Base-by-base conservation (phyloP, 1,284 basidiomycete genomes). In the Ganoderma sp. region DNA sequence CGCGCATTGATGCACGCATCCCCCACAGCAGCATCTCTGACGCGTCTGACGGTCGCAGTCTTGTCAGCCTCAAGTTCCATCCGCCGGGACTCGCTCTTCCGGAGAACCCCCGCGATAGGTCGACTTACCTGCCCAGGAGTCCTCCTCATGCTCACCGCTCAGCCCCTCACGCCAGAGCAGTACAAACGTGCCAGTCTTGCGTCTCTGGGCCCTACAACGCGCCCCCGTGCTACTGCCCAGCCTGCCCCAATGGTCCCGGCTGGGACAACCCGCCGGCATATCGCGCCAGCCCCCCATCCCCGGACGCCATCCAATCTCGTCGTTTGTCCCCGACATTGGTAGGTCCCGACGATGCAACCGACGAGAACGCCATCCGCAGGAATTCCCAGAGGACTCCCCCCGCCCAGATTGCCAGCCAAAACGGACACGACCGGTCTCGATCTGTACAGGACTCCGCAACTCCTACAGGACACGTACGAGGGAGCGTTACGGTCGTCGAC, bases 1-100 rank as follows among this genome's bases (percentile, higher is more conserved):
- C 62, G n/a, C 56, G 66, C 25, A 67, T 66, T 56, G 68, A 69
- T 48, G 62, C 62, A 4, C 67, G 66, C 37, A 61, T 71, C 22
- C 66, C 65, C 58, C 66, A 71, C 19, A 64, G 68, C 52, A 60
- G 48, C 32, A 58, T 59, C 14, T 56, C 69, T 25, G 28, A 58
- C 32, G 28, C 22, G 19, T 58, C 56, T 7, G 19, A 34, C 10
- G 56, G 32, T 14, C 34, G 34, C n/a, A 34, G 34, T 15, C n/a
- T 34, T 34, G 19, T 58, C 9, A 58, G 19, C 34, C 34, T 39
- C 56, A 58, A 58, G 56, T 58, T 58, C 6, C 34, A 19, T 10
- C 56, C 56, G 34, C 56, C 56, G 4, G 56, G 56, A 34, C 56
- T 58, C 19, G 7, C 56, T 22, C 34, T 17, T 10, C 34, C 32